Percentiles rank a stretch among this genome's conserved stretches.
These are phyloP conservation scores for Diversispora eburnea DNA, from an alignment of 192 early-diverging fungal species.

Conservation along the genomic window DNA sequence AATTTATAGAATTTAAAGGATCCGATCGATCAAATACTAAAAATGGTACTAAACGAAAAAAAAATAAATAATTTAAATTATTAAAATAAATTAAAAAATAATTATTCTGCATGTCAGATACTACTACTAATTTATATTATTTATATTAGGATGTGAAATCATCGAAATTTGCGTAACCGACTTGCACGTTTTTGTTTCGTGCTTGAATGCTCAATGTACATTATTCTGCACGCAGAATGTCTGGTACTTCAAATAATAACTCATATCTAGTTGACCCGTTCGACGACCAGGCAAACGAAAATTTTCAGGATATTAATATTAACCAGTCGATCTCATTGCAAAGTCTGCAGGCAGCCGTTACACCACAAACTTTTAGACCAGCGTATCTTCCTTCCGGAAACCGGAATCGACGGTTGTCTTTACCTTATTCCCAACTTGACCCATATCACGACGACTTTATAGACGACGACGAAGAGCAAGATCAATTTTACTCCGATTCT, in stretches of 20 bases:
- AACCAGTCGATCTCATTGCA: not conserved
- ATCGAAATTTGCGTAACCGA: constrained; percentile 6
- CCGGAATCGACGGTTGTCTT: not conserved
- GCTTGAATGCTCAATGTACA: not conserved
- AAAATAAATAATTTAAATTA: too few relatives aligned
- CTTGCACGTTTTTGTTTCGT: not conserved
- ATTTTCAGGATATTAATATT: not conserved
- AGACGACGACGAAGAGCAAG: constrained; percentile 21
- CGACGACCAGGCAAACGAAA: constrained; percentile 11
- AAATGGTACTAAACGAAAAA: too few relatives aligned
- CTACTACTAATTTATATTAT: too few relatives aligned
- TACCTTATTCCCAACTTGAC: constrained; percentile 10
- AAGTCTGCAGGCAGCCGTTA: constrained; percentile 22
- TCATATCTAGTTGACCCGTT: constrained; percentile 23
- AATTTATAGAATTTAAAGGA: too few relatives aligned
- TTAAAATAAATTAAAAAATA: too few relatives aligned
- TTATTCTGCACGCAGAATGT: constrained; percentile 27
- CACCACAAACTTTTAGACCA: constrained; percentile 25
- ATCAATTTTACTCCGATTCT: constrained; percentile 15
- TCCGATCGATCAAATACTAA: too few relatives aligned
- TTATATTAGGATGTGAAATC: not conserved
- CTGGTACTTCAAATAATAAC: constrained; percentile 13
- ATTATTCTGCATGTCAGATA: too few relatives aligned
- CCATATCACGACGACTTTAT: constrained; percentile 22
- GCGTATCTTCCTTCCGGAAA: not conserved